Evolutionary conservation across 2,329 filamentous ascomycete species (phyloP).

Genomic region (Trichoderma lentiforme): DNA sequence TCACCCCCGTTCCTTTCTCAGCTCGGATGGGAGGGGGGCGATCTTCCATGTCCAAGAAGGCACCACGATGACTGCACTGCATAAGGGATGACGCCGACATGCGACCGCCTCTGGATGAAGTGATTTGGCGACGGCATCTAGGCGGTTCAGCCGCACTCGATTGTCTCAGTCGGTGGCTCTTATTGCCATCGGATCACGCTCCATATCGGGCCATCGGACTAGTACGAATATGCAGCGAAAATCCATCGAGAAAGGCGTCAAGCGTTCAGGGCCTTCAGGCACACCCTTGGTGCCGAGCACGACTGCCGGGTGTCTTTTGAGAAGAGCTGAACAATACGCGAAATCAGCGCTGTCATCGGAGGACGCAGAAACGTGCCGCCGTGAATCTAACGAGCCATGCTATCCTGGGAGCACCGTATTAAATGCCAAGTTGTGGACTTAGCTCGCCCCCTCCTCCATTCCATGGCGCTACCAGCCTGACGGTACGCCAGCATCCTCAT

Average conservation of each 20-base stretch:
- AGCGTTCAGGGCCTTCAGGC: neutral
- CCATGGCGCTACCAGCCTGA: conserved; percentile 12
- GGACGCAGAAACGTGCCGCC: neutral
- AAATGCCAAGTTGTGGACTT: neutral
- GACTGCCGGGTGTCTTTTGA: neutral
- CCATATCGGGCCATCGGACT: conserved; percentile 1
- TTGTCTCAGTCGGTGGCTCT: conserved; percentile 3
- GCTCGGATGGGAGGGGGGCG: neutral
- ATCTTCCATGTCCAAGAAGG: neutral
- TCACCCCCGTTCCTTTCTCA: neutral
- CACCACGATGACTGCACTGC: neutral
- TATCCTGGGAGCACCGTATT: neutral
- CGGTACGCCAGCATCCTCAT: conserved; percentile 12
- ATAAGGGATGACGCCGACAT: neutral
- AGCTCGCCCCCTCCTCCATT: neutral
- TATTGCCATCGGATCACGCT: neutral
- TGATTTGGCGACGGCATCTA: neutral
- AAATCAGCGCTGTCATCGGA: neutral
- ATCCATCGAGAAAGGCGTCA: neutral
- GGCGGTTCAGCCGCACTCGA: conserved; percentile 6
- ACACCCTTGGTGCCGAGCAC: neutral
- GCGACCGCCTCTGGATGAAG: neutral
- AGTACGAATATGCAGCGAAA: neutral
- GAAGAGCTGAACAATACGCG: neutral
- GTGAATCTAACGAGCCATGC: neutral